Evolutionary conservation across 352 stramenopile genomes (phyloP), one percentile per base, ranked within the genome.

Genomic region (Peronospora belbahrii): DNA sequence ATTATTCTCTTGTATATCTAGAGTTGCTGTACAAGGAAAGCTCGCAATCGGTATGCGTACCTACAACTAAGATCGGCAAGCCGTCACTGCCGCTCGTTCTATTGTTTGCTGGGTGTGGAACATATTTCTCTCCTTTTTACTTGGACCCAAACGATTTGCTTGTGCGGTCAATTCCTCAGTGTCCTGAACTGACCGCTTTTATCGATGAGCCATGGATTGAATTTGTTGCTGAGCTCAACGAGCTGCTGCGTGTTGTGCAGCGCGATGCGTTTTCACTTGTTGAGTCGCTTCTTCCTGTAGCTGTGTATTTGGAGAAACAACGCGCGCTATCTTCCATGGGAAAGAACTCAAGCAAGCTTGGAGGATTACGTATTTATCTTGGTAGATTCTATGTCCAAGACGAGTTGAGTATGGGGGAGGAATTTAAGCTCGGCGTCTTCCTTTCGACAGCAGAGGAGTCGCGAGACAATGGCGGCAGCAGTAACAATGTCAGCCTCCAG

Each of bases 131-230:
- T 32, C 80, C 80, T 0, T 83, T 82, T 28, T 91, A 83, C 51
- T 52, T 91, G 15, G 80, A 91, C 18, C 80, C 80, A 36, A 91
- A 80, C 17, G 80, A 91, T 43, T 45, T 91, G 35, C 61, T 91
- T 11, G 77, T 91, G 34, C 74, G 80, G 1, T 84, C 77, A 2
- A 71, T 91, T 27, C 80, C 80, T 1, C 77, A 91, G 42, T 88
- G 76, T 17, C 74, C 80, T 3, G 73, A 88, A 41, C 51, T 91
- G 14, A 88, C 74, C 5, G 68, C 76, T n/a, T 91, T 91, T 48
- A 91, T 91, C 40, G 80, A 91, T 42, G 80, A 88, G 22, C 74
- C 70, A 34, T 91, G 76, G 77, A 77, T 91, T 54, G 73, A 88
- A 62, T 84, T 91, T 51, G 78, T 91, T 31, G 77, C 76, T 0